Evolutionary conservation across 305 asterid species (phyloP).

Genomic region (Solanum hybrid): DNA sequence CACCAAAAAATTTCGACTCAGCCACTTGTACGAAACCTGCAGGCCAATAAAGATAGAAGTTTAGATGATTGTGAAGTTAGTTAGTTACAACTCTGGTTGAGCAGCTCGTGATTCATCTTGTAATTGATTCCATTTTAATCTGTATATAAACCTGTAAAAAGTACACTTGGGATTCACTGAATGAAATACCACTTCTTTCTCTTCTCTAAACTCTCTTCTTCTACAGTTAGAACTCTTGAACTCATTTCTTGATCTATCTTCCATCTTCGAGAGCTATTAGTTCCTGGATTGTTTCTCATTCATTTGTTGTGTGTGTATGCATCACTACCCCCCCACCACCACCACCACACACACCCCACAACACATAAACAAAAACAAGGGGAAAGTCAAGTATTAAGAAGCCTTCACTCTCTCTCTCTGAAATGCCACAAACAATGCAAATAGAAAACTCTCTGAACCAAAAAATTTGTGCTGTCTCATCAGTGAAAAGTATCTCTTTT

Average conservation of each 20-base stretch:
- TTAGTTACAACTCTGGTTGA: not conserved
- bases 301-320: not conserved
- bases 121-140: not conserved
- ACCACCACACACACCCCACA: not conserved
- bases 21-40: constrained; percentile 97
- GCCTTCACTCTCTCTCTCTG: not conserved
- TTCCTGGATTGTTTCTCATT: not conserved
- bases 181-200: not conserved
- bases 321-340: not conserved
- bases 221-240: not conserved
- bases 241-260: not conserved
- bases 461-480: not conserved
- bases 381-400: not conserved
- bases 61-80: not conserved
- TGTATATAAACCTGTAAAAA: not conserved
- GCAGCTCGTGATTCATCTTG: not conserved
- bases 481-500: not conserved
- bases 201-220: not conserved
- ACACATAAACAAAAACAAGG: not conserved
- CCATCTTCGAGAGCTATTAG: not conserved
- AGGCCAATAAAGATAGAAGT: not conserved
- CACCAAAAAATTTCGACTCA: constrained; percentile 76
- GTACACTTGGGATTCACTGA: not conserved
- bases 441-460: not conserved
- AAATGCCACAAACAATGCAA: not conserved